These are phyloP conservation scores for Eucalyptus lansdowneana DNA, from an alignment of 345 rosid genomes.

Conservation along the genomic window DNA sequence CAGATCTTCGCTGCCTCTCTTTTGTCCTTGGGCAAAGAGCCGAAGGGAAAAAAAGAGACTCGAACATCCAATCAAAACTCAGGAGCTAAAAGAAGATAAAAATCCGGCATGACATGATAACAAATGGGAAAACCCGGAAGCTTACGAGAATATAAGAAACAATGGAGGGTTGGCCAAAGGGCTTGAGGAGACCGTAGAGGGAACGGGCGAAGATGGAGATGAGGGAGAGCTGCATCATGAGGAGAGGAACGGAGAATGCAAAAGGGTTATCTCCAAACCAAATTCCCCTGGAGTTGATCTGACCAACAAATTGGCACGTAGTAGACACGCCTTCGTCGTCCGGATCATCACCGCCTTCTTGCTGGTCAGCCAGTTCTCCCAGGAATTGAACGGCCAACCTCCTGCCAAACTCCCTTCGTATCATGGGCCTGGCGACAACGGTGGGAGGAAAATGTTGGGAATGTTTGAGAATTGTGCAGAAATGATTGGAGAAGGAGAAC, in stretches of 20 bases:
- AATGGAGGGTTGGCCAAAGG: slow-evolving; percentile 3
- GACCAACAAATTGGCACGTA: neutral
- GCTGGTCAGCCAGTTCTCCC: neutral
- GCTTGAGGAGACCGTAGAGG: slow-evolving; percentile 4
- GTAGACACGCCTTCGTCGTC: neutral
- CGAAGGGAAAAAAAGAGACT: too few relatives aligned
- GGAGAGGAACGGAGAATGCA: slow-evolving; percentile 4
- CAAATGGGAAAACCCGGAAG: neutral
- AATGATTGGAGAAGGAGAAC: neutral
- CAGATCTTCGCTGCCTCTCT: neutral
- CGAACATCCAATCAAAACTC: neutral
- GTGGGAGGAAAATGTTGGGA: neutral
- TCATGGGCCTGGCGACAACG: neutral
- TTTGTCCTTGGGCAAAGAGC: neutral
- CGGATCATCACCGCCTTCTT: neutral
- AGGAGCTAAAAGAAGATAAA: neutral
- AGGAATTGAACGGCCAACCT: neutral
- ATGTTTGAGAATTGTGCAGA: neutral
- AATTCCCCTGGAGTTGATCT: slow-evolving; percentile 3
- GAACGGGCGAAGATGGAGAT: slow-evolving; percentile 2
- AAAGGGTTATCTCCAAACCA: slow-evolving; percentile 11
- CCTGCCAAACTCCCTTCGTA: neutral
- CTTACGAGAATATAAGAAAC: slow-evolving; percentile 15
- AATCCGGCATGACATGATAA: neutral
- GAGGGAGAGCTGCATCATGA: slow-evolving; percentile 3